A percentile compares a stretch with the other conserved stretches of the same genome.
These are phyloP conservation scores for Batkoa obscura DNA, from an alignment of 371 early-diverging fungal species.

Conservation along the genomic window DNA sequence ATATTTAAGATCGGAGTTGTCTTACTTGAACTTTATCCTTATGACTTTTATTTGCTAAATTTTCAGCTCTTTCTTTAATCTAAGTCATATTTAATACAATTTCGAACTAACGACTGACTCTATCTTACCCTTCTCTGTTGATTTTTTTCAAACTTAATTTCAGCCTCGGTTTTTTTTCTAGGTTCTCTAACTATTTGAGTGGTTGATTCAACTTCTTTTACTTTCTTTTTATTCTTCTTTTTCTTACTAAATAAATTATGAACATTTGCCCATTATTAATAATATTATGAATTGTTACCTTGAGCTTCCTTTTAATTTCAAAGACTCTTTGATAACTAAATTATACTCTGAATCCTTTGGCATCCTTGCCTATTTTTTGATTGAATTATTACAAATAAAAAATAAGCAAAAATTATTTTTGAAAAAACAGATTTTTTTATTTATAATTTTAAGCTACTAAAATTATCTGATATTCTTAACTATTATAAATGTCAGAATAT, in stretches of 20 bases:
- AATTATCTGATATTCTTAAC: no score
- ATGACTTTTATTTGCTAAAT: neutral
- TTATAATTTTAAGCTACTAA: no score
- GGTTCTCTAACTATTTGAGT: neutral
- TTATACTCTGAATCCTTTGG: neutral
- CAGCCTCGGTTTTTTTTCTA: neutral
- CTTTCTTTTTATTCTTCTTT: neutral
- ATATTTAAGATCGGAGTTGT: neutral
- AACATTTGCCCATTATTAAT: neutral
- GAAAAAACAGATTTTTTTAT: no score
- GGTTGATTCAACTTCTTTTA: neutral
- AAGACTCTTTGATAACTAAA: neutral
- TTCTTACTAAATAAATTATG: neutral
- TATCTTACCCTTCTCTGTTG: neutral
- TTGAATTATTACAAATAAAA: no score
- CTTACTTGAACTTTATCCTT: constrained; percentile 1
- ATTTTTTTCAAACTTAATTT: neutral
- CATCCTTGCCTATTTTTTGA: no score
- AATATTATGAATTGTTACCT: neutral
- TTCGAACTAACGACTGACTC: neutral
- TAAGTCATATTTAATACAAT: neutral
- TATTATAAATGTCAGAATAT: no score
- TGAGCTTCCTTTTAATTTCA: neutral
- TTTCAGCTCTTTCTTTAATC: neutral
- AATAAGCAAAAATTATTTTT: no score